Percentiles rank a stretch among this genome's conserved stretches.
phyloP scores from a whole-genome alignment of 306 rosid genomes.

The Amphicarpaea edgeworthii region DNA sequence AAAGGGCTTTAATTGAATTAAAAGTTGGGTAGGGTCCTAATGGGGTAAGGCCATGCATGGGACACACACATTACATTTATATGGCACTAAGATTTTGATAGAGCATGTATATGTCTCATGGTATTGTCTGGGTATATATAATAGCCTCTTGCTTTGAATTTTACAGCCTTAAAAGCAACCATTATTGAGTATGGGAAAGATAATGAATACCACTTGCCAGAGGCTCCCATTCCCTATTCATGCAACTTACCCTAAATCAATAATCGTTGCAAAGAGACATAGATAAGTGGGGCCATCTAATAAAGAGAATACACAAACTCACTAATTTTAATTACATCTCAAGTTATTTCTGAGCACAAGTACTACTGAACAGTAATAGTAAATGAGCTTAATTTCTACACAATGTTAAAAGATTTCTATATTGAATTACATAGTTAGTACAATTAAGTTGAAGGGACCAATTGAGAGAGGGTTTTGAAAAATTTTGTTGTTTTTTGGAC shows the following conservation, averaged over 20 bases:
- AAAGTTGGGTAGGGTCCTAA: slow-evolving; percentile 48
- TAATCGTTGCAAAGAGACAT: slow-evolving; percentile 31
- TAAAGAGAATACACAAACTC: slow-evolving; percentile 15
- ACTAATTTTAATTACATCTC: slow-evolving; percentile 2
- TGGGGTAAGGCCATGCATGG: slow-evolving; percentile 44
- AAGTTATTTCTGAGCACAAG: not conserved
- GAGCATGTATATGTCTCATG: slow-evolving; percentile 37
- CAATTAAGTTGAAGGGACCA: not conserved
- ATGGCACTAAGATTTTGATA: slow-evolving; percentile 44
- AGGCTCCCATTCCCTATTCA: slow-evolving; percentile 45
- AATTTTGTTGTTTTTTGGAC: not conserved
- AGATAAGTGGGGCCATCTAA: slow-evolving; percentile 22
- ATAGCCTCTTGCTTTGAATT: slow-evolving; percentile 44
- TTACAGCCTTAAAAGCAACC: slow-evolving; percentile 33
- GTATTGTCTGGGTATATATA: slow-evolving; percentile 48
- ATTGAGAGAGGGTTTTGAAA: not conserved
- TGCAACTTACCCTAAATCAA: slow-evolving; percentile 36
- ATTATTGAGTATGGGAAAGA: slow-evolving; percentile 49
- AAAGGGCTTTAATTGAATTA: slow-evolving; percentile 17
- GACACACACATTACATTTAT: slow-evolving; percentile 36
- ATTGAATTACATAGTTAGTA: not conserved
- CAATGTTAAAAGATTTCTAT: too few relatives aligned
- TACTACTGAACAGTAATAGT: too few relatives aligned
- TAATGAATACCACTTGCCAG: slow-evolving; percentile 41
- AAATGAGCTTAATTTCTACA: too few relatives aligned